These are phyloP conservation scores for Colletotrichum trifolii DNA, from an alignment of 2,329 filamentous ascomycete species.

Conservation along the genomic window DNA sequence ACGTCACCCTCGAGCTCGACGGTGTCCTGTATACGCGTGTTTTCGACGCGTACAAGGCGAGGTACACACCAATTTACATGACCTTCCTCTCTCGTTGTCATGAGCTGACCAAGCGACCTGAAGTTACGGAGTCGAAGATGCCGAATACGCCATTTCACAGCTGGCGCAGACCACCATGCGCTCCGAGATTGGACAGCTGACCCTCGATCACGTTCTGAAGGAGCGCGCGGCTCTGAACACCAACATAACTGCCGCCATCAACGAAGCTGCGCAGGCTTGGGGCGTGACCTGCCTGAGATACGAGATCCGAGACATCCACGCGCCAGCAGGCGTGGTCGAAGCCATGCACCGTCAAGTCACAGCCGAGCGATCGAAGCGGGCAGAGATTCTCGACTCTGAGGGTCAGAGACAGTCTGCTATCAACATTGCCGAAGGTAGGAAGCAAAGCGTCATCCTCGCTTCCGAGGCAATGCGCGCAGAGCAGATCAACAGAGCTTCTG, in stretches of 20 bases:
- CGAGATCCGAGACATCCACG: constrained; percentile 98
- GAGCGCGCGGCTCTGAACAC: constrained; percentile 95
- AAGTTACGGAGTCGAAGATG: constrained; percentile 97
- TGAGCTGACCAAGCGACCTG: background rate
- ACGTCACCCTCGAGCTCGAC: constrained; percentile 95
- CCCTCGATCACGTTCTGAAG: constrained; percentile 96
- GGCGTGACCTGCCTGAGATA: constrained; percentile 96
- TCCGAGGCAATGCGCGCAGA: constrained; percentile 91
- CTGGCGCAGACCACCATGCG: constrained; percentile 99
- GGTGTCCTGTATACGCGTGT: constrained; percentile 95
- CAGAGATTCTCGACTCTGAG: constrained; percentile 96
- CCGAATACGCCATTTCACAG: constrained; percentile 98
- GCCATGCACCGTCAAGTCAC: constrained; percentile 99
- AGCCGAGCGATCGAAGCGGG: constrained; percentile 95
- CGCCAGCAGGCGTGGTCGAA: constrained; percentile 90
- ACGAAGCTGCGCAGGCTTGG: constrained; percentile 97
- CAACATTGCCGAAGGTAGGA: constrained; percentile 97
- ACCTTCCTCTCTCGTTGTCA: background rate
- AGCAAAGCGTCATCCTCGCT: constrained; percentile 95
- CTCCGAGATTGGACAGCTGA: constrained; percentile 95
- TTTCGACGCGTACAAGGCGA: constrained; percentile 98
- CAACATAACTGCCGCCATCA: constrained; percentile 99
- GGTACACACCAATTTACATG: constrained; percentile 59
- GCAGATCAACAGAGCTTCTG: constrained; percentile 90
- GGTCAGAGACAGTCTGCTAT: constrained; percentile 97